phyloP scores from a whole-genome alignment of 176 grass and related monocot species.

The maize (Zea mays) region Zm-B73-REFERENCE-NAM-5.0 NC_050103.1:158431501-158432000 shows the following conservation, averaged over 20 bases:
- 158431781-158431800: slow-evolving; percentile 44
- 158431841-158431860: slow-evolving; percentile 37
- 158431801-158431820: slow-evolving; percentile 40
- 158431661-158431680: slow-evolving; percentile 49
- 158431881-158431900: slow-evolving; percentile 44
- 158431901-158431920: slow-evolving; percentile 26
- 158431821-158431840: slow-evolving; percentile 27
- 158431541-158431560: slow-evolving; percentile 45
- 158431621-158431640: slow-evolving; percentile 7
- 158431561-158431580: slow-evolving; percentile 62
- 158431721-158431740: slow-evolving; percentile 38
- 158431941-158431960: slow-evolving; percentile 51
- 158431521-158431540: slow-evolving; percentile 56
- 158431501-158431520: slow-evolving; percentile 80
- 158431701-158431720: slow-evolving; percentile 50
- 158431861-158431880: slow-evolving; percentile 35
- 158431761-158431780: slow-evolving; percentile 41
- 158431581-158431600: slow-evolving; percentile 37
- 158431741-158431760: slow-evolving; percentile 23
- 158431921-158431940: slow-evolving; percentile 34
- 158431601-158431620: slow-evolving; percentile 26
- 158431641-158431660: neutral
- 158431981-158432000: slow-evolving; percentile 38
- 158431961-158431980: slow-evolving; percentile 49
- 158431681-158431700: slow-evolving; percentile 40